These are phyloP conservation scores for Mallotus japonicus DNA, from an alignment of 441 rosid species.

Conservation along the genomic window DNA sequence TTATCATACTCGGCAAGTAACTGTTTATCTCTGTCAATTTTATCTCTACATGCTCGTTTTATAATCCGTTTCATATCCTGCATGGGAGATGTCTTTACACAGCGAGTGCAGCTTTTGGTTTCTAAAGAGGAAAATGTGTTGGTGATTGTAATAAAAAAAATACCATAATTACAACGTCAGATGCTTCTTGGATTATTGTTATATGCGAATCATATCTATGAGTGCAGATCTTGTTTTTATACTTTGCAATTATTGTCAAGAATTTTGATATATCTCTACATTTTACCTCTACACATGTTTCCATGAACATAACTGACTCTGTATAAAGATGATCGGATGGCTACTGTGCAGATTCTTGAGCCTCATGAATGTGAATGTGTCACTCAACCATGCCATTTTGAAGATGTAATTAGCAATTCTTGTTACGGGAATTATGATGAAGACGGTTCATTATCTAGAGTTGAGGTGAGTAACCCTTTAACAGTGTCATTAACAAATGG, in stretches of 20 bases:
- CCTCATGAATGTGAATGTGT: neutral
- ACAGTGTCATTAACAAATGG: too few relatives aligned
- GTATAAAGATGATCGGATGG: neutral
- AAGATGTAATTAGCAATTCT: neutral
- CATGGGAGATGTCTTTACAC: neutral
- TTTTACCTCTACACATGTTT: neutral
- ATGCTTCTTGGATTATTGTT: neutral
- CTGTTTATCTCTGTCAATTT: neutral
- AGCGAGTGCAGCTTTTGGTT: neutral
- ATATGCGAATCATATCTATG: too few relatives aligned
- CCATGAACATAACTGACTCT: too few relatives aligned
- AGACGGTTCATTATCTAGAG: neutral
- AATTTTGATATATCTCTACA: neutral
- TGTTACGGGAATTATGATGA: neutral
- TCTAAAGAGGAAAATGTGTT: neutral
- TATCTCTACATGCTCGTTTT: neutral
- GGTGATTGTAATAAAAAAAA: too few relatives aligned
- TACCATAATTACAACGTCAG: neutral
- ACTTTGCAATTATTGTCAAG: neutral
- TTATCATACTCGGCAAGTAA: neutral
- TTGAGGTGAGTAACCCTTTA: neutral
- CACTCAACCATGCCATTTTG: neutral
- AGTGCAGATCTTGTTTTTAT: neutral
- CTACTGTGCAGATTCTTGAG: neutral
- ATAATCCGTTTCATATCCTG: too few relatives aligned